phyloP scores from a whole-genome alignment of 2,329 filamentous ascomycete species.

The Claviceps capensis region DNA sequence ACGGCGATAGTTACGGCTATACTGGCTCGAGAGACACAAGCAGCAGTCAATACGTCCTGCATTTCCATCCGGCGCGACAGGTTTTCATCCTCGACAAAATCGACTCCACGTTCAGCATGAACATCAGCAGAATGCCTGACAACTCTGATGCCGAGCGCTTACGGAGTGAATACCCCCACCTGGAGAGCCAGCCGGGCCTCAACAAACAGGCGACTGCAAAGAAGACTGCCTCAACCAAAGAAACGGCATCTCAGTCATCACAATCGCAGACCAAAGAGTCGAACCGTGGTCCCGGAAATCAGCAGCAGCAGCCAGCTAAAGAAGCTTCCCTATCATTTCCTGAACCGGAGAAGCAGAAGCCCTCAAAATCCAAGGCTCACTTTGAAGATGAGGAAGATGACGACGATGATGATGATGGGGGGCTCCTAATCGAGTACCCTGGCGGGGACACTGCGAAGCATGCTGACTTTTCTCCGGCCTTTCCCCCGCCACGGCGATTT shows the following conservation, averaged over 20 bases:
- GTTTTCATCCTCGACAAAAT: constrained; percentile 73
- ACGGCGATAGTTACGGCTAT: constrained; percentile 44
- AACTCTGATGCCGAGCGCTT: constrained; percentile 51
- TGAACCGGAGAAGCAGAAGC: constrained; percentile 17
- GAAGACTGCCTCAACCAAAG: constrained; percentile 11
- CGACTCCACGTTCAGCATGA: constrained; percentile 77
- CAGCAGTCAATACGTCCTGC: constrained; percentile 48
- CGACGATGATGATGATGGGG: constrained; percentile 42
- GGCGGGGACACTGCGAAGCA: constrained; percentile 28
- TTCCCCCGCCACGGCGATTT: constrained; percentile 34
- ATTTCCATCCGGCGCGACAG: constrained; percentile 63
- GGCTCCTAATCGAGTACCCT: constrained; percentile 46
- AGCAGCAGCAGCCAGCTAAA: constrained; percentile 25
- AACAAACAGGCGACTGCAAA: constrained; percentile 15
- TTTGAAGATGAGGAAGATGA: constrained; percentile 36
- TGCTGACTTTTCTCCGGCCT: constrained; percentile 35
- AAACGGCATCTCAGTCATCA: constrained; percentile 1
- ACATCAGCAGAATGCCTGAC: constrained; percentile 56
- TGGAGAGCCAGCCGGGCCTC: constrained; percentile 26
- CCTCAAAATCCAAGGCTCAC: constrained; percentile 14
- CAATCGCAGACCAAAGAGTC: constrained; percentile 7
- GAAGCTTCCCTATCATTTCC: constrained; percentile 21
- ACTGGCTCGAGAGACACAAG: constrained; percentile 43
- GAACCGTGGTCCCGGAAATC: constrained; percentile 19
- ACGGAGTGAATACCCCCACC: constrained; percentile 51